phyloP scores from a whole-genome alignment of 768 basidiomycete species.

The Leccinum aurantiacum region DNA sequence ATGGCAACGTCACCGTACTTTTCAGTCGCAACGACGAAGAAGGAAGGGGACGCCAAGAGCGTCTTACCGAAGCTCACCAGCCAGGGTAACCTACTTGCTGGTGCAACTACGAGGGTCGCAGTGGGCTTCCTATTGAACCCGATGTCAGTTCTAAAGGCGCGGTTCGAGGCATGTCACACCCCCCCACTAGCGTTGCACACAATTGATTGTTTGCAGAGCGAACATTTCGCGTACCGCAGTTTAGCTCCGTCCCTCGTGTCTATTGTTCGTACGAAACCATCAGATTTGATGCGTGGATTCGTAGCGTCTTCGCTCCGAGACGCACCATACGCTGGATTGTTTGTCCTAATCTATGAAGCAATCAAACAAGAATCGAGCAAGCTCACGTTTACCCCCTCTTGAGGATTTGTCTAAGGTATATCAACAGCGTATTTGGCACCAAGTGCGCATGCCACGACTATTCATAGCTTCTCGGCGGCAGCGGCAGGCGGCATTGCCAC shows the following conservation, averaged over 20 bases:
- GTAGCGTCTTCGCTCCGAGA: conserved; percentile 88
- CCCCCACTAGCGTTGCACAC: neutral
- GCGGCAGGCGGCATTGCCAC: conserved; percentile 85
- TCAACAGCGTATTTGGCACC: conserved; percentile 41
- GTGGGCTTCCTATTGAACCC: conserved; percentile 89
- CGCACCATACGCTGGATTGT: conserved; percentile 91
- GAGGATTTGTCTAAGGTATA: conserved; percentile 7
- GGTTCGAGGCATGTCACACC: conserved; percentile 74
- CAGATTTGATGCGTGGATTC: conserved; percentile 83
- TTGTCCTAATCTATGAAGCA: conserved; percentile 84
- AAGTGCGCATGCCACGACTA: conserved; percentile 44
- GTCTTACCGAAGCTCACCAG: conserved; percentile 69
- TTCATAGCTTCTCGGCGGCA: conserved; percentile 71
- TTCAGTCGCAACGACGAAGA: conserved; percentile 31
- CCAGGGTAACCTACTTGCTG: conserved; percentile 83
- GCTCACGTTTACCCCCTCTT: conserved; percentile 17
- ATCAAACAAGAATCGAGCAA: conserved; percentile 74
- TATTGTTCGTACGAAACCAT: conserved; percentile 68
- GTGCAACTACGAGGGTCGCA: conserved; percentile 74
- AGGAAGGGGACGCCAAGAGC: conserved; percentile 37
- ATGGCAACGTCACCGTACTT: conserved; percentile 79
- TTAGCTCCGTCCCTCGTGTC: conserved; percentile 57
- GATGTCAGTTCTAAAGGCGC: conserved; percentile 86
- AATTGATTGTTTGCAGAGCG: conserved; percentile 52
- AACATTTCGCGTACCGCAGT: conserved; percentile 69